Percentiles rank a stretch among this genome's conserved stretches.
These are phyloP conservation scores for Diplotaxis tenuifolia DNA, from an alignment of 345 rosid genomes.

Conservation along the genomic window DNA sequence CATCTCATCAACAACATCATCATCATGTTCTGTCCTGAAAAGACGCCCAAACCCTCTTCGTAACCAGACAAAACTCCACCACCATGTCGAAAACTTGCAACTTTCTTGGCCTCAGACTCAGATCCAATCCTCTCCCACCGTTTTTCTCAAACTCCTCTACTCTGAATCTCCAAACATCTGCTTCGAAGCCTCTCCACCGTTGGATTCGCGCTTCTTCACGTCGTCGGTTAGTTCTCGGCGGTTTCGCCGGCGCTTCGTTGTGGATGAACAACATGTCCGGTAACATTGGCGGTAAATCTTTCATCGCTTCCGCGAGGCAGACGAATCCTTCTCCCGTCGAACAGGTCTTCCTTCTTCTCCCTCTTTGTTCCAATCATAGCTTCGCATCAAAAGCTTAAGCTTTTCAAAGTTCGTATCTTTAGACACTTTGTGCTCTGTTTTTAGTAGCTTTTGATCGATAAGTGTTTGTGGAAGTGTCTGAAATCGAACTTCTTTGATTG, in stretches of 20 bases:
- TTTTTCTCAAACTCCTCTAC: conserved; percentile 21
- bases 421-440: not conserved
- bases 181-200: conserved; percentile 26
- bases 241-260: conserved; percentile 49
- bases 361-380: not conserved
- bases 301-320: conserved; percentile 75
- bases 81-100: conserved; percentile 40
- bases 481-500: not conserved
- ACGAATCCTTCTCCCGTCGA: conserved; percentile 55
- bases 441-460: not conserved
- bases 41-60: not conserved
- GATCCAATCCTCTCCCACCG: conserved; percentile 32
- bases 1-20: not conserved
- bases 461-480: not conserved
- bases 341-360: conserved; percentile 46
- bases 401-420: conserved; percentile 6
- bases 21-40: not conserved
- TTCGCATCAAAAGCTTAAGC: not conserved
- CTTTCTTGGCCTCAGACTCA: conserved; percentile 25
- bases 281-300: conserved; percentile 42
- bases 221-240: conserved; percentile 57
- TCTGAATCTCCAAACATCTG: conserved; percentile 24
- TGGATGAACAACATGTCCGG: conserved; percentile 53
- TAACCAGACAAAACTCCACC: conserved; percentile 9
- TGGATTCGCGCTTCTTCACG: conserved; percentile 41